Evolutionary conservation across 2,329 filamentous ascomycete genomes (phyloP), one percentile per base, ranked within the genome.

Genomic region (Nothophoma quercina): DNA sequence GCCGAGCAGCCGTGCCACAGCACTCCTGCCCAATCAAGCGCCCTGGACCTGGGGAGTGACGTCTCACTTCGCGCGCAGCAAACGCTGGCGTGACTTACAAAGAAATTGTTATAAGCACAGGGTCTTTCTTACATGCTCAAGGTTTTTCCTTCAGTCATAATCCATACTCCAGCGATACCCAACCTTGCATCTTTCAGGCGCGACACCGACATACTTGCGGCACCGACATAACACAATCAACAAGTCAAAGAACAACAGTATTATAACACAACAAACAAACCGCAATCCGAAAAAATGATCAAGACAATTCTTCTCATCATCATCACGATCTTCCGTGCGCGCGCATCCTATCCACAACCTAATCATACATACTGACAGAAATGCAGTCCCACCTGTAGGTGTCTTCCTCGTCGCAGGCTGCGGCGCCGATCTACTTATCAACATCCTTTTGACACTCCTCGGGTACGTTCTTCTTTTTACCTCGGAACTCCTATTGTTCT

Each of bases 401-500:
- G 79, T 80, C 63, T 77, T 76, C 67, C 60, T 78, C 49, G 71
- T 81, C 40, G 74, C 78, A n/a, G 79, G 79, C 55, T 81, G 78
- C 64, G 78, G 78, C 54, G 71, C 73, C 18, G 79, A 82, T 55
- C 62, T 81, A 1, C 64, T 79, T 35, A 79, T 81, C 67, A 80
- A 80, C 68, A 74, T 80, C 42, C 63, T 69, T n/a, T 71, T 81
- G 10, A 81, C 78, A 1, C 36, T 78, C 15, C 72, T 81, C 1
- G 79, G 77, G 35, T 76, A 63, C 21, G 65, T 59, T 23, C 22
- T 19, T 15, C 36, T 30, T 33, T 9, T n/a, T n/a, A n/a, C n/a
- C n/a, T n/a, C n/a, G n/a, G n/a, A n/a, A n/a, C n/a, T n/a, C n/a
- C n/a, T n/a, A n/a, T n/a, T n/a, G n/a, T n/a, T n/a, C n/a, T n/a